Base-by-base conservation (phyloP, 768 basidiomycete species). In the Hirschioporus abietinus region DNA sequence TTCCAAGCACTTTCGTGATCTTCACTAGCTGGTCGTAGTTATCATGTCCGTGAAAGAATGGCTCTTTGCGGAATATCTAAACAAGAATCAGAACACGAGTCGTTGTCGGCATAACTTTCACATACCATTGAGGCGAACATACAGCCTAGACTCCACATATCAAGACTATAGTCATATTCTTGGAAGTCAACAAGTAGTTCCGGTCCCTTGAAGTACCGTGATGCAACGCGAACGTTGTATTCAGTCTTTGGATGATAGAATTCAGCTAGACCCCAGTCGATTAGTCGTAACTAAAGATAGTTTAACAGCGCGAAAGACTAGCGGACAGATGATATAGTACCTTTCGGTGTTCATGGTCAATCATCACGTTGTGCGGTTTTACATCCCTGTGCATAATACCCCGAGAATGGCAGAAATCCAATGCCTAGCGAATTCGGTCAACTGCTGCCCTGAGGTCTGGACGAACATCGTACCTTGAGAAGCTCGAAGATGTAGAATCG, bases 341-440 rank as follows among this genome's bases (percentile, higher is more conserved):
- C 83, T 96, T 93, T 75, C 93, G 89, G 77, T 92, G 92, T 72
- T 98, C 95, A 75, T 98, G 96, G 78, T 99, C 96, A 78, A 98
- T 98, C 95, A 99, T 98, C 65, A 99, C 95, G 77, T 99, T 99
- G 79, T 97, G 95, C 15, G 96, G 96, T 75, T 99, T 99, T 67
- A 99, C 96, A 76, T 98, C 96, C 71, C 96, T 84, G 76, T 98
- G 96, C 95, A 98, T 98, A 76, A 99, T 98, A 9, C 96, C 96
- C 72, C 96, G 95, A 34, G 96, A 99, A 78, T 99, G 96, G 73
- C 96, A 98, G 76, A 89, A 99, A 78, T 99, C 96, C 75, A 99
- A 81, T 4, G 96, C 96, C 92, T 94, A 67, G 58, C 63, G 59
- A 67, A 34, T 58, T 70, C 77, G 63, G 73, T 70, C 60, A 64